Conservation (phyloP, 2,329 filamentous ascomycete species). For the Colletotrichum noveboracense region DNA sequence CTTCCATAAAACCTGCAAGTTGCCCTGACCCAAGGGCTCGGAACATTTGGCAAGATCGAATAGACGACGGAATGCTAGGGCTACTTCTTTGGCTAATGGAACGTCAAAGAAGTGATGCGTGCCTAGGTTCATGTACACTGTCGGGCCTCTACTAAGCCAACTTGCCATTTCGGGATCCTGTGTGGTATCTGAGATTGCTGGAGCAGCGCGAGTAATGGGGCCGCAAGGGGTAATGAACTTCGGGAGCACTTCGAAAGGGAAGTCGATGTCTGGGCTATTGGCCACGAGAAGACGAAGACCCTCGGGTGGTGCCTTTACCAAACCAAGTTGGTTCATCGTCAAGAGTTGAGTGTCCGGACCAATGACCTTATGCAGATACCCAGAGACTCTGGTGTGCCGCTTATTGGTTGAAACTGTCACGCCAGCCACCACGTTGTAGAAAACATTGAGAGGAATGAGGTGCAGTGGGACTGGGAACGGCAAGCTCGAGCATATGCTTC, state of each 20-base stretch:
- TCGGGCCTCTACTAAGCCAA: background rate
- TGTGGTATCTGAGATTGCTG: background rate
- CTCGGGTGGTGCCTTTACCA: slow-evolving; percentile 18
- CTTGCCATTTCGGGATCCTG: background rate
- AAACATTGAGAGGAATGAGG: background rate
- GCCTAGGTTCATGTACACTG: slow-evolving; percentile 23
- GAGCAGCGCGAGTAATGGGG: background rate
- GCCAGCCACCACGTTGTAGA: background rate
- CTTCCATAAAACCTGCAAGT: slow-evolving; percentile 44
- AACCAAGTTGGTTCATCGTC: slow-evolving; percentile 34
- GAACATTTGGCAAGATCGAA: background rate
- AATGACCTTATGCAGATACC: background rate
- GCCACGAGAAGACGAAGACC: background rate
- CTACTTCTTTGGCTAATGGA: slow-evolving; percentile 15
- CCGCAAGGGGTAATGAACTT: background rate
- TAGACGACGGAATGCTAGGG: background rate
- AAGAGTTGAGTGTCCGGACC: slow-evolving; percentile 41
- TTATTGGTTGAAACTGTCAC: background rate
- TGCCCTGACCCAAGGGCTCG: background rate
- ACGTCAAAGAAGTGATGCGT: slow-evolving; percentile 26
- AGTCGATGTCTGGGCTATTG: slow-evolving; percentile 14
- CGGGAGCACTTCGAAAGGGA: background rate
- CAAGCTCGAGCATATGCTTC: slow-evolving; percentile 22
- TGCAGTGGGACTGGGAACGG: slow-evolving; percentile 3
- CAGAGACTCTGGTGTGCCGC: background rate